These are phyloP conservation scores for Dendrocalamus latiflorus DNA, from an alignment of 202 grass and related monocot species.

Conservation along the genomic window DNA sequence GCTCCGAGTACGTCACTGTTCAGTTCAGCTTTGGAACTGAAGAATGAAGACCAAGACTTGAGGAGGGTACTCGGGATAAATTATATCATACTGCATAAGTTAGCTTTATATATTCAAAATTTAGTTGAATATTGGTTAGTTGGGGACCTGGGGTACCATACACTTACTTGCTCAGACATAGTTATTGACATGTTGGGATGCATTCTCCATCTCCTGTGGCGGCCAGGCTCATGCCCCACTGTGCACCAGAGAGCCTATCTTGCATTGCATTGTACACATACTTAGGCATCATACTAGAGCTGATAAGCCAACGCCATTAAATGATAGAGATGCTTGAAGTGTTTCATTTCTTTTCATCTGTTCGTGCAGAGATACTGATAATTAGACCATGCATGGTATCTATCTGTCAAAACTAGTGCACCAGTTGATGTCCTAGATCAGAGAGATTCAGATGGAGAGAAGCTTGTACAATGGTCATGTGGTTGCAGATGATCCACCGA, in stretches of 20 bases:
- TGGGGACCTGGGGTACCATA: conserved; percentile 3
- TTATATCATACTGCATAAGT: not conserved
- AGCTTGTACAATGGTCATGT: conserved; percentile 2
- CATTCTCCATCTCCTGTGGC: not conserved
- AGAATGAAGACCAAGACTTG: not conserved
- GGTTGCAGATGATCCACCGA: conserved; percentile 5
- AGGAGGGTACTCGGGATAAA: not conserved
- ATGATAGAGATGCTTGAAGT: not conserved
- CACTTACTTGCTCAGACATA: not conserved
- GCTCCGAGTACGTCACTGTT: conserved; percentile 4
- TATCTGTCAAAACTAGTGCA: not conserved
- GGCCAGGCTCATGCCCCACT: not conserved
- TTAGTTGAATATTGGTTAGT: conserved; percentile 21
- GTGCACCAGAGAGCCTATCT: conserved; percentile 6
- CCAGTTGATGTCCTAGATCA: not conserved
- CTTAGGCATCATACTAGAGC: not conserved
- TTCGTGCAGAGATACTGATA: too few relatives aligned
- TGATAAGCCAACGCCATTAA: not conserved
- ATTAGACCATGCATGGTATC: not conserved
- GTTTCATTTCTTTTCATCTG: not conserved
- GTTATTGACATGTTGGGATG: conserved; percentile 23
- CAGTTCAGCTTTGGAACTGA: not conserved
- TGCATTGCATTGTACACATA: not conserved
- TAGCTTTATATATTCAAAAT: not conserved
- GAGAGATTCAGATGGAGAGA: not conserved